Percentiles rank a stretch among this genome's conserved stretches.
Evolutionary conservation across 176 grass and related monocot species (phyloP).

Genomic region (Thalia dealbata): DNA sequence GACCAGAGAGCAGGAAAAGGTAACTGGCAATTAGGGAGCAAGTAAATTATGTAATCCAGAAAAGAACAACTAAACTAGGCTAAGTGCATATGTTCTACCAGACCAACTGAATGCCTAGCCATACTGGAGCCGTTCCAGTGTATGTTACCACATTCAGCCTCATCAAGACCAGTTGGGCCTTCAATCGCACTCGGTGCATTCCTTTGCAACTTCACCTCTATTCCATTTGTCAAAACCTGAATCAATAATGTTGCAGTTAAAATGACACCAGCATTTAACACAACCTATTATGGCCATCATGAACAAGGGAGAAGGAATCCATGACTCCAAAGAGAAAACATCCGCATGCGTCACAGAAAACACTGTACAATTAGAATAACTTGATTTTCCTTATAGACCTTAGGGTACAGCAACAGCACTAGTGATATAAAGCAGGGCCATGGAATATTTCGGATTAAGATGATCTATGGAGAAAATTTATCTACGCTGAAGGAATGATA

Average conservation of each 20-base stretch:
- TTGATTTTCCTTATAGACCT: not conserved
- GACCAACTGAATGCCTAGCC: not conserved
- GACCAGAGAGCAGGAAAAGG: too few relatives aligned
- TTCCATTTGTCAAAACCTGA: constrained; percentile 10
- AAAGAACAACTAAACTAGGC: not conserved
- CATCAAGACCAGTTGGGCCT: not conserved
- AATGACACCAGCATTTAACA: not conserved
- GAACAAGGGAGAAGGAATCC: not conserved
- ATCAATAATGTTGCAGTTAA: not conserved
- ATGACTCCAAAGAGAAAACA: not conserved
- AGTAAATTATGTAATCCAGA: not conserved
- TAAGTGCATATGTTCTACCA: not conserved
- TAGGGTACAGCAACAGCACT: not conserved
- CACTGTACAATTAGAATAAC: too few relatives aligned
- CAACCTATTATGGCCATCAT: not conserved
- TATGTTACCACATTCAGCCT: not conserved
- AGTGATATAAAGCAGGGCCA: not conserved
- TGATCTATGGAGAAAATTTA: too few relatives aligned
- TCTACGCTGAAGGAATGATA: too few relatives aligned
- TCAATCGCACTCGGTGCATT: constrained; percentile 1
- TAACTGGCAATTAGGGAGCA: not conserved
- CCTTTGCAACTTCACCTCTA: constrained; percentile 4
- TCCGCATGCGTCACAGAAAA: not conserved
- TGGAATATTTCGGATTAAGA: too few relatives aligned
- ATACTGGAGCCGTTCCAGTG: not conserved